Base-by-base conservation (phyloP, 2,329 filamentous ascomycete genomes). In the Stagonosporopsis tanaceti region DNA sequence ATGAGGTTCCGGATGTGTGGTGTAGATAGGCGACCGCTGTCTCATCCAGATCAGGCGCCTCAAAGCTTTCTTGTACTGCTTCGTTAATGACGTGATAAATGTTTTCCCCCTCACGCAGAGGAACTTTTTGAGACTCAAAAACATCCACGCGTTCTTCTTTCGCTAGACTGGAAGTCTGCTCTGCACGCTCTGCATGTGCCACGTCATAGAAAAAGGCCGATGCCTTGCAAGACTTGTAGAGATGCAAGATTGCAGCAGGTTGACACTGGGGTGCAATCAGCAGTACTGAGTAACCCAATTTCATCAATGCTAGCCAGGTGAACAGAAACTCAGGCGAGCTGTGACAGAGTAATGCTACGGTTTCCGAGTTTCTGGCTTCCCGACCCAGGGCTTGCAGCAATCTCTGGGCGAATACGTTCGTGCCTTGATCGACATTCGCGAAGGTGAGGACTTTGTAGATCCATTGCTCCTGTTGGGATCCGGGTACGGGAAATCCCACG, bases 1-100 rank as follows among this genome's bases (percentile, higher is more conserved):
- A 84, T 0, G 86, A 88, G 2, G 87, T 89, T 0, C 87, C 87
- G 0, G 87, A 89, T 0, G 86, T 88, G 64, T 89, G 87, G 61
- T 84, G 82, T 24, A 87, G 75, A 67, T 87, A 89, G 0, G 86
- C 86, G 14, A 82, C 68, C 12, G 83, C 79, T 1, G 63, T 62
- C 7, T 74, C 69, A 7, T 67, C 58, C 22, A 61, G 37, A 20
- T 53, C 35, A 8, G 62, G 56, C 22, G 59, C 41, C 5, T 61
- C 54, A 37, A 63, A 41, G n/a, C 30, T 50, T 11, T 32, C 9
- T 24, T 63, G 47, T 12, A 34, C 37, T 15, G 50, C 24, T n/a
- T 58, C 61, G 34, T 62, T 45, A 24, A 70, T 65, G 9, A 66
- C 59, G 25, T 64, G 24, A 27, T 69, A 69, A 22, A 72, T 50